Percentiles rank a stretch among this genome's conserved stretches.
phyloP scores from a whole-genome alignment of 176 grass and related monocot species.

The Aegilops bicornis region DNA sequence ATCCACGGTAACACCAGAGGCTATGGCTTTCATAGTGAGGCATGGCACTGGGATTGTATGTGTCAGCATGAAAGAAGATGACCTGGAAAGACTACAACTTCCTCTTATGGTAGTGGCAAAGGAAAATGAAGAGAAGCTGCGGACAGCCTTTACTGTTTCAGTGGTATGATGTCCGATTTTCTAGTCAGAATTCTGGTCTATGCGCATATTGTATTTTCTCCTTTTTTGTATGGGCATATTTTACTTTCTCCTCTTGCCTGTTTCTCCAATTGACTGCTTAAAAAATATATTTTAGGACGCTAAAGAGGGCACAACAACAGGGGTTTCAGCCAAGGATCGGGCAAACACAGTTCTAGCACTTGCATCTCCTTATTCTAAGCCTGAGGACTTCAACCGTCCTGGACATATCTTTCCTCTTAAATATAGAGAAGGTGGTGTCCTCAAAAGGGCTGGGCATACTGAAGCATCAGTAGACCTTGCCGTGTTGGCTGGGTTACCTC shows the following conservation, averaged over 20 bases:
- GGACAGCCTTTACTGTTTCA: conserved; percentile 88
- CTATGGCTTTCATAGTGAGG: conserved; percentile 89
- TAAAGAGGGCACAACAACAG: conserved; percentile 92
- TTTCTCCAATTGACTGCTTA: conserved; percentile 2
- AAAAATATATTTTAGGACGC: conserved; percentile 57
- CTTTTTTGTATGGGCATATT: neutral
- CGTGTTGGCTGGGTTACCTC: conserved; percentile 74
- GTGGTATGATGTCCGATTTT: conserved; percentile 49
- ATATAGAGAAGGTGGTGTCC: conserved; percentile 92
- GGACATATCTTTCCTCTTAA: conserved; percentile 97
- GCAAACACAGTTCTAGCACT: conserved; percentile 71
- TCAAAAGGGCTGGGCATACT: conserved; percentile 97
- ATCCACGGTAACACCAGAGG: conserved; percentile 85
- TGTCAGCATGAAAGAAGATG: conserved; percentile 98
- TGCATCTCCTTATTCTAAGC: conserved; percentile 70
- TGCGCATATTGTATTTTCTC: neutral
- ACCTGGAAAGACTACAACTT: conserved; percentile 81
- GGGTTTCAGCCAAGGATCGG: conserved; percentile 85
- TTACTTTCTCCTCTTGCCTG: neutral
- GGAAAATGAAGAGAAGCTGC: conserved; percentile 93
- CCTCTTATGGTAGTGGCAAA: conserved; percentile 85
- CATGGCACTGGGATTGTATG: conserved; percentile 95
- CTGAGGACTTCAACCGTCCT: conserved; percentile 82
- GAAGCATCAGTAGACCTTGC: conserved; percentile 96
- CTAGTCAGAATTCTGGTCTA: neutral